Evolutionary conservation across 2,329 filamentous ascomycete species (phyloP).

Genomic region (Colletotrichum spaethianum): DNA sequence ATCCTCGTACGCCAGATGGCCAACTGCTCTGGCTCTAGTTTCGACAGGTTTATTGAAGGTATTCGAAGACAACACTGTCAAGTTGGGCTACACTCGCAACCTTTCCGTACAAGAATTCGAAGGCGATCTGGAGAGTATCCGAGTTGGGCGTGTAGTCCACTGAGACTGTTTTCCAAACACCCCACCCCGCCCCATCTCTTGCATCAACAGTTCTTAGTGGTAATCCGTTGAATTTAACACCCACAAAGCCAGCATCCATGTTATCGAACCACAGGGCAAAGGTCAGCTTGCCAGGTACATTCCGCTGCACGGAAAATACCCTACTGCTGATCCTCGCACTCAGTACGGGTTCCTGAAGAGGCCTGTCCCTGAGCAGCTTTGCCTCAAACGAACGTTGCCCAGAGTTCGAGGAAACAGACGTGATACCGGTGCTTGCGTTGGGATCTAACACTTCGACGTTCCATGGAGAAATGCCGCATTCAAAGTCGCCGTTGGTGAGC

Average conservation of each 20-base stretch:
- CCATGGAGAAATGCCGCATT: constrained; percentile 40
- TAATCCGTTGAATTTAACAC: constrained; percentile 5
- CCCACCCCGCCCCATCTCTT: constrained; percentile 25
- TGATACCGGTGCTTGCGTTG: constrained; percentile 6
- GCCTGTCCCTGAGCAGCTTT: background rate
- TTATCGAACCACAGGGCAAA: constrained; percentile 27
- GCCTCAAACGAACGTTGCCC: constrained; percentile 10
- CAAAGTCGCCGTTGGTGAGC: constrained; percentile 30
- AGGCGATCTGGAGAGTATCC: constrained; percentile 2
- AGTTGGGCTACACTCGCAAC: constrained; percentile 15
- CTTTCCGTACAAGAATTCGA: constrained; percentile 13
- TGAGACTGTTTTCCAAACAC: constrained; percentile 10
- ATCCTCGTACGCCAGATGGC: background rate
- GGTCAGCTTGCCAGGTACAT: constrained; percentile 4
- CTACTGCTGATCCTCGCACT: background rate
- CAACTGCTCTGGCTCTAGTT: background rate
- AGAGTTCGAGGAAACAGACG: background rate
- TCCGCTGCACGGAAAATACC: background rate
- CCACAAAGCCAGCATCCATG: constrained; percentile 19
- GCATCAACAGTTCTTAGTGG: constrained; percentile 12
- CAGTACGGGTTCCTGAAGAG: background rate
- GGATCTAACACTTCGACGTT: constrained; percentile 41
- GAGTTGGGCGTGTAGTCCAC: constrained; percentile 18
- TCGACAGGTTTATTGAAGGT: background rate
- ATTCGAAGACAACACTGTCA: constrained; percentile 2